Evolutionary conservation across 805 yeast species (phyloP), one percentile per base, ranked within the genome.

Genomic region (Pichia rugopelliculosa): DNA sequence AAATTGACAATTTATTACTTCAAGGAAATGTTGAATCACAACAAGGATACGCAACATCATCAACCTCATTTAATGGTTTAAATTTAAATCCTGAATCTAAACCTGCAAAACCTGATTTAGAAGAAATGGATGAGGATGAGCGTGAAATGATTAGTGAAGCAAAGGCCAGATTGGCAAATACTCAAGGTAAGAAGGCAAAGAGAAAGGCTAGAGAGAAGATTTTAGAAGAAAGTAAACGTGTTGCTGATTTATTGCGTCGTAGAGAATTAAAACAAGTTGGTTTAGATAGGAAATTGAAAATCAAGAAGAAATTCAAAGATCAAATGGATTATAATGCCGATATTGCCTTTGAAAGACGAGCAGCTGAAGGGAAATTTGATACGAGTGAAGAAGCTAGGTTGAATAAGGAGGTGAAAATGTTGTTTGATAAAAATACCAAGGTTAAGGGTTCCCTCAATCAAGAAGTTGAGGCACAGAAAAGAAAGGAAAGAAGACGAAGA

Each of bases 91-190:
- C 90, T 0, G 96, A 90, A 59, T 75, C 86, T 22, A 77, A 76
- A 50, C 87, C 87, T 2, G 91, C 96, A 0, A 73, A 77, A 51
- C 96, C 96, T 0, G 96, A 88, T 66, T 78, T 80, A 2, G 81
- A 77, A 13, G 86, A 82, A 24, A 69, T 88, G 73, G 90, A 82
- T 49, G 96, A 88, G 39, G 96, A 87, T 50, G 96, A 91, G 58
- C 69, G 76, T 48, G 97, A 91, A 62, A 88, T 90, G 96, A 65
- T 90, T 8, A 79, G 87, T n/a, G 99, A 93, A 61, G 99, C 99
- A 0, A 76, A 84, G 42, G 96, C 96, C 1, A 76, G 99, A 56
- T 69, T 91, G 53, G 87, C 95, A 12, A 90, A 88, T 57, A 89
- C 97, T 0, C 88, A 85, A 62, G 99, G 98, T 50, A 89, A 90